A percentile compares a stretch with the other conserved stretches of the same genome.
phyloP scores from a whole-genome alignment of 805 yeast genomes.

The Candida wancherniae region DNA sequence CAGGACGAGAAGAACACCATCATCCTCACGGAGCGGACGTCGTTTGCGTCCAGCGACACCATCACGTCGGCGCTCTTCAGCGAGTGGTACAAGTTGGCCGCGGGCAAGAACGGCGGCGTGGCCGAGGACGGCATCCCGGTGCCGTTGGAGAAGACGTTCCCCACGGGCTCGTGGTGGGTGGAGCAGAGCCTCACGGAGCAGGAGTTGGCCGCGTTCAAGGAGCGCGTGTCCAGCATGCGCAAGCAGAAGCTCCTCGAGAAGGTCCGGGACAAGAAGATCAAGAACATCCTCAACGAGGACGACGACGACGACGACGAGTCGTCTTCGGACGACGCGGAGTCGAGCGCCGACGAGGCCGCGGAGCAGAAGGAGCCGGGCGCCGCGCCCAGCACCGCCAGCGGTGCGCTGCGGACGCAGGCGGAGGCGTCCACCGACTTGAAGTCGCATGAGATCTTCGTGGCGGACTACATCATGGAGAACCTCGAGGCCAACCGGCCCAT shows the following conservation, averaged over 20 bases:
- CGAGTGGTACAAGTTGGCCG: constrained; percentile 49
- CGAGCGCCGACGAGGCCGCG: constrained; percentile 5
- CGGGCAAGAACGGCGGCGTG: constrained; percentile 28
- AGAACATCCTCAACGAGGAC: constrained; percentile 32
- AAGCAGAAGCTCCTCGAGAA: constrained; percentile 37
- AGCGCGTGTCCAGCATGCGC: constrained; percentile 43
- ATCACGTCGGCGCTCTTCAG: constrained; percentile 46
- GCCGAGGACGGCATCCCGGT: constrained; percentile 62
- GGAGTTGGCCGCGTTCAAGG: constrained; percentile 48
- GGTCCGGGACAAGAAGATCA: constrained; percentile 37
- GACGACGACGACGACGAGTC: constrained; percentile 24
- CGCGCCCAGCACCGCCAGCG: not conserved
- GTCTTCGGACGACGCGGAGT: constrained; percentile 30
- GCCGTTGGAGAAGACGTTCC: constrained; percentile 42
- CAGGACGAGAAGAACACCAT: constrained; percentile 63
- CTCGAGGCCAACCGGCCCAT: constrained; percentile 44
- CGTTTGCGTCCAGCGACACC: constrained; percentile 36
- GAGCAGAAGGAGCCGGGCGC: not conserved
- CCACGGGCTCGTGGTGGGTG: constrained; percentile 36
- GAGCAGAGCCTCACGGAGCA: constrained; percentile 49
- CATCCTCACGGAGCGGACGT: constrained; percentile 60
- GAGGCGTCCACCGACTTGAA: constrained; percentile 21
- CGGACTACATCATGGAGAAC: constrained; percentile 33
- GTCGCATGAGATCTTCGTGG: constrained; percentile 37
- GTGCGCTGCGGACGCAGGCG: constrained; percentile 1